phyloP scores from a whole-genome alignment of 2,329 filamentous ascomycete species.

The Camillea tinctor region DNA sequence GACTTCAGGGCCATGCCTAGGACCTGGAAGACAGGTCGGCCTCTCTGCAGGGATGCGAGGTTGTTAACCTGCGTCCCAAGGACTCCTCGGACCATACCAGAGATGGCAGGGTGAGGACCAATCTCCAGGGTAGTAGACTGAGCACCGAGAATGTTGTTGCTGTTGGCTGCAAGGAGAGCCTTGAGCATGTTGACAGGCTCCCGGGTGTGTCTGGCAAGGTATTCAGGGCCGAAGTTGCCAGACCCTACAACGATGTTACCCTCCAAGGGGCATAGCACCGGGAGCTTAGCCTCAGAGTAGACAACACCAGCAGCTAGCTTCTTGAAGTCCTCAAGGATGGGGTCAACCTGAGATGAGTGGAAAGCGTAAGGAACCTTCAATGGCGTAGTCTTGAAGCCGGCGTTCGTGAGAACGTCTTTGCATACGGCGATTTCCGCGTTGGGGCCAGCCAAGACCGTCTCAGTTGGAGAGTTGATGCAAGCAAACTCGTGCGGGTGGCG shows the following conservation, averaged over 20 bases:
- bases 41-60: conserved; percentile 7
- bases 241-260: conserved; percentile 21
- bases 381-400: conserved; percentile 50
- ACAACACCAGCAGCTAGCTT: conserved; percentile 38
- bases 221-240: conserved; percentile 14
- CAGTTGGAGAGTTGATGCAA: conserved; percentile 63
- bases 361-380: conserved; percentile 45
- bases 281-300: conserved; percentile 49
- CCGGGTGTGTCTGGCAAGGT: conserved; percentile 17
- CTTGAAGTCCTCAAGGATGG: conserved; percentile 59
- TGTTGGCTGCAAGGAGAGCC: conserved; percentile 12
- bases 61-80: conserved; percentile 5
- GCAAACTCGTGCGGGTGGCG: conserved; percentile 39
- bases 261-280: conserved; percentile 34
- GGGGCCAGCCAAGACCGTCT: conserved; percentile 59
- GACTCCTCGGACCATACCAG: conserved; percentile 14
- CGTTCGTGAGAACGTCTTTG: conserved; percentile 11
- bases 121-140: conserved; percentile 24
- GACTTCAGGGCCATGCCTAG: conserved; percentile 46
- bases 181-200: conserved; percentile 17
- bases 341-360: conserved; percentile 53
- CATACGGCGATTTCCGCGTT: conserved; percentile 43
- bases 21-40: conserved; percentile 39
- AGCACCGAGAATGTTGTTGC: conserved; percentile 7
- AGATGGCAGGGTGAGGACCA: conserved; percentile 16